These are phyloP conservation scores for Coemansia pectinata DNA, from an alignment of 192 early-diverging fungal species.

Conservation along the genomic window DNA sequence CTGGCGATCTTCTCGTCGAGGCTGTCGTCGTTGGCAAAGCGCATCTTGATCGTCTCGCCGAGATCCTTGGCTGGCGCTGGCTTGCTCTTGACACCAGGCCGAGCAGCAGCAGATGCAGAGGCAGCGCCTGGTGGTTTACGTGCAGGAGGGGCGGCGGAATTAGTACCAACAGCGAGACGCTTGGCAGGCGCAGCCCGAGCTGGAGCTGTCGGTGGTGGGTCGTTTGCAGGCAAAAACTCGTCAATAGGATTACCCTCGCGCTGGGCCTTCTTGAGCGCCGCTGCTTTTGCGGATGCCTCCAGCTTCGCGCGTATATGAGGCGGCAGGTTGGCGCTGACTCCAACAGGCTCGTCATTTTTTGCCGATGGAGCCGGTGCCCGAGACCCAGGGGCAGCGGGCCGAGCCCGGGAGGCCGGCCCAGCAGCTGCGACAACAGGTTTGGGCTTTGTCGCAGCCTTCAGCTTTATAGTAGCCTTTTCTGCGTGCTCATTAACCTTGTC, in stretches of 20 bases:
- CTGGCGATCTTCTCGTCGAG: conserved; percentile 65
- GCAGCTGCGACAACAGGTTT: conserved; percentile 27
- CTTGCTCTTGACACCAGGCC: conserved; percentile 36
- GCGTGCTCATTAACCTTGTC: conserved; percentile 86
- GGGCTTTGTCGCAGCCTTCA: conserved; percentile 59
- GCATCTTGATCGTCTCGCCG: conserved; percentile 71
- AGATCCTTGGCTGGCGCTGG: conserved; percentile 13
- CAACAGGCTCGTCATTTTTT: background rate
- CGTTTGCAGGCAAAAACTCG: conserved; percentile 35
- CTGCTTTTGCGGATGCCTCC: conserved; percentile 52
- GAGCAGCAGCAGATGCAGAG: conserved; percentile 28
- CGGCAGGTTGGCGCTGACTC: conserved; percentile 46
- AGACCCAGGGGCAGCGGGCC: conserved; percentile 2
- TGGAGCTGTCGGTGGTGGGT: conserved; percentile 29
- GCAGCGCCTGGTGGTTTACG: conserved; percentile 32
- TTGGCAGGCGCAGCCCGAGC: conserved; percentile 5
- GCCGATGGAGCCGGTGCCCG: background rate
- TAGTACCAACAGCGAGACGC: conserved; percentile 20
- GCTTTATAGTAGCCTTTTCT: conserved; percentile 83
- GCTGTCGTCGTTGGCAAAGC: conserved; percentile 65
- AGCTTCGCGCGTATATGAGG: conserved; percentile 55
- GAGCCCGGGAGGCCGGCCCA: conserved; percentile 18
- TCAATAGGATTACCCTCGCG: conserved; percentile 41
- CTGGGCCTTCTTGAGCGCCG: conserved; percentile 52
- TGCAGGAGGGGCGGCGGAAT: conserved; percentile 37